A percentile compares a stretch with the other conserved stretches of the same genome.
These are phyloP conservation scores for Epichloe gansuensis DNA, from an alignment of 2,329 filamentous ascomycete genomes.

Conservation along the genomic window DNA sequence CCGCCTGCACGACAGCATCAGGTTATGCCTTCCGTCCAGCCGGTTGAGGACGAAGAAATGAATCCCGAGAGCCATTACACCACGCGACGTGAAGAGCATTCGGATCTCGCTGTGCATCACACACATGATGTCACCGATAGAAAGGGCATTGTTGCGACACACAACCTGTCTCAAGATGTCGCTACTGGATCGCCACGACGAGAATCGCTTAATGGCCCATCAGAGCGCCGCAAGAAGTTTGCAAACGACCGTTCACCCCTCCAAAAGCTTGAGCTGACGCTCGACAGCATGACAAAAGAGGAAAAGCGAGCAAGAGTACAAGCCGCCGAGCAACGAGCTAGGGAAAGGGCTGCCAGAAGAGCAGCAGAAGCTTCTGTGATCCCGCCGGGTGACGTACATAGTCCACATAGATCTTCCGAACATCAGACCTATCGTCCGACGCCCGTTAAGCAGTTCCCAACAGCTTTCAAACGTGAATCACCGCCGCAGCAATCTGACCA, in stretches of 20 bases:
- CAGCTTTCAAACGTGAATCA: not conserved
- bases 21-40: not conserved
- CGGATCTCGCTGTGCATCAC: constrained; percentile 6
- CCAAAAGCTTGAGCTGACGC: constrained; percentile 81
- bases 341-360: constrained; percentile 42
- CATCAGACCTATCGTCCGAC: not conserved
- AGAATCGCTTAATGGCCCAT: constrained; percentile 24
- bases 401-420: constrained; percentile 10
- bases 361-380: constrained; percentile 14
- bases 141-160: constrained; percentile 10
- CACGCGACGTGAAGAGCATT: constrained; percentile 7
- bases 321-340: constrained; percentile 63
- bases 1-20: not conserved
- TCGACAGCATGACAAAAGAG: constrained; percentile 90
- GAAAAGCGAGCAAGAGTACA: constrained; percentile 78
- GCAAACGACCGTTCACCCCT: constrained; percentile 79
- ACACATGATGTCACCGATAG: constrained; percentile 12
- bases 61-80: constrained; percentile 15
- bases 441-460: not conserved
- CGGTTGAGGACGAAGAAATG: constrained; percentile 12
- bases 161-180: constrained; percentile 9
- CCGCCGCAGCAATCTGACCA: not conserved
- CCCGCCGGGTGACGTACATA: constrained; percentile 11
- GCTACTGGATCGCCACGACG: constrained; percentile 20
- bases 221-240: constrained; percentile 43